A percentile compares a stretch with the other conserved stretches of the same genome.
phyloP scores from a whole-genome alignment of 139 green algal genomes.

The Nannochloris sp. region DNA sequence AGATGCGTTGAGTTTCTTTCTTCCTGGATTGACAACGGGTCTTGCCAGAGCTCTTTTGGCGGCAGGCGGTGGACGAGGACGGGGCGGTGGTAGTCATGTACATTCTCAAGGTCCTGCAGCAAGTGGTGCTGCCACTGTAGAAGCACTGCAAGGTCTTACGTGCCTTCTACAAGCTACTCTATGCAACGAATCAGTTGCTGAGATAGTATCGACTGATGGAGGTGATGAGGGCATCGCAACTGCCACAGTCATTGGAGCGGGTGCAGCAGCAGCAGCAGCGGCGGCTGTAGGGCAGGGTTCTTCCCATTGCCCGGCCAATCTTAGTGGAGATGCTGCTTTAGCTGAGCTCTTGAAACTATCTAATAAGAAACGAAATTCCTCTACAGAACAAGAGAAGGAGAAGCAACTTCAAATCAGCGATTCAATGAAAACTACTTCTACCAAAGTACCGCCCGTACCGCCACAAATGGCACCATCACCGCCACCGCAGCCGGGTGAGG shows the following conservation, averaged over 20 bases:
- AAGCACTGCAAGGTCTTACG: conserved; percentile 28
- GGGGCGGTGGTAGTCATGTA: no score
- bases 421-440: no score
- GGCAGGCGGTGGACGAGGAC: conserved; percentile 14
- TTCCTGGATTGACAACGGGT: conserved; percentile 54
- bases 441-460: no score
- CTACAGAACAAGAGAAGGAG: not conserved
- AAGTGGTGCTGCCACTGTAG: conserved; percentile 12
- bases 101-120: not conserved
- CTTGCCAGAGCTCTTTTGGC: conserved; percentile 43
- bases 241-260: not conserved
- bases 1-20: conserved; percentile 48
- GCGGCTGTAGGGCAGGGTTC: not conserved
- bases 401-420: not conserved
- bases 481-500: not conserved
- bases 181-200: conserved; percentile 10
- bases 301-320: no score
- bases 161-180: conserved; percentile 20
- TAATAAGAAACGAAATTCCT: no score
- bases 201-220: no score
- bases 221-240: no score
- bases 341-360: not conserved
- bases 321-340: no score
- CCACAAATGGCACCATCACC: not conserved
- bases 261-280: conserved; percentile 5